These are phyloP conservation scores for Chalciporus pseudorubinellus DNA, from an alignment of 768 basidiomycete genomes.

Conservation along the genomic window DNA sequence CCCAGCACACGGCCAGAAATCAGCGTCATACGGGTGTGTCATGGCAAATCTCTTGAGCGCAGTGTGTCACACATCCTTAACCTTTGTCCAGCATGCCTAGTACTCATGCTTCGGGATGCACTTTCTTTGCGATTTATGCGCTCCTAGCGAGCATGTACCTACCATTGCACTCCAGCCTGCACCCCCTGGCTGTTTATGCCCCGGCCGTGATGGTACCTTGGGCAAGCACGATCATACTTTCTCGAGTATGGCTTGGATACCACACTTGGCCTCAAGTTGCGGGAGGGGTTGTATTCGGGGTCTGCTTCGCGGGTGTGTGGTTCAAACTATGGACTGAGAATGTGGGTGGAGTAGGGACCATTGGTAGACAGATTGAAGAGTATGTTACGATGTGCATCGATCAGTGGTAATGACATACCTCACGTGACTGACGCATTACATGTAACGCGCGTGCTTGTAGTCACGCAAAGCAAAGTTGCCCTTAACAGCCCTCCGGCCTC, in stretches of 20 bases:
- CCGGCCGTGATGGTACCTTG: constrained; percentile 56
- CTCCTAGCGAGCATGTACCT: constrained; percentile 55
- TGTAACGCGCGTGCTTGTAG: constrained; percentile 24
- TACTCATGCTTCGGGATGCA: constrained; percentile 72
- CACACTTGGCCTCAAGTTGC: constrained; percentile 71
- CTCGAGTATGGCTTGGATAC: constrained; percentile 73
- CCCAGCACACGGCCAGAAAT: constrained; percentile 48
- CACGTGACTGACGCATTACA: constrained; percentile 26
- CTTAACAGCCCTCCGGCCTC: no score
- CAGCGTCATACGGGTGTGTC: constrained; percentile 63
- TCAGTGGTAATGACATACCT: background rate
- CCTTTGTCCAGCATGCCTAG: constrained; percentile 66
- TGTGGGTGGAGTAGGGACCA: constrained; percentile 18
- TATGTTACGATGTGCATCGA: background rate
- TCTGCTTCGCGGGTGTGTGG: constrained; percentile 52
- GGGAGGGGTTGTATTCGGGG: constrained; percentile 57
- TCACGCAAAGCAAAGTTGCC: constrained; percentile 8
- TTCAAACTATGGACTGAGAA: constrained; percentile 53
- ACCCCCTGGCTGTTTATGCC: constrained; percentile 27
- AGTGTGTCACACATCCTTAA: constrained; percentile 1
- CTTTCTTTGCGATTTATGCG: constrained; percentile 62
- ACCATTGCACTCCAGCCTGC: constrained; percentile 57
- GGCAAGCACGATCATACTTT: constrained; percentile 54
- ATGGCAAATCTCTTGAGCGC: background rate
- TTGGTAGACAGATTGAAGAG: constrained; percentile 15